phyloP scores from a whole-genome alignment of 106 monocot genomes.

The Dioscorea alata region DNA sequence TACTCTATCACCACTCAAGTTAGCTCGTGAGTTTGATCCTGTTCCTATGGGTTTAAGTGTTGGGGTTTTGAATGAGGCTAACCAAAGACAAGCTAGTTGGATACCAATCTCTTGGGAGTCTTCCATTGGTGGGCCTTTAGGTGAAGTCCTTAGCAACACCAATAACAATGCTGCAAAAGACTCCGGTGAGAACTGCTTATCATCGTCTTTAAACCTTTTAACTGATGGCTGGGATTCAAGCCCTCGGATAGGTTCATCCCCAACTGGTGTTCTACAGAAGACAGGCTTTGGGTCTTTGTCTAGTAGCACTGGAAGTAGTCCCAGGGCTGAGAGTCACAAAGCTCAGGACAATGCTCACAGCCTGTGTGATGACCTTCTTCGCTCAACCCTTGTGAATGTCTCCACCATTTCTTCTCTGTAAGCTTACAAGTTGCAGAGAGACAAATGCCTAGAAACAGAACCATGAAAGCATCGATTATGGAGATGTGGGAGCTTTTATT shows the following conservation, averaged over 20 bases:
- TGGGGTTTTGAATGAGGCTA: constrained; percentile 11
- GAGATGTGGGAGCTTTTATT: neutral
- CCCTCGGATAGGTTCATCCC: constrained; percentile 48
- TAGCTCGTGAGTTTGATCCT: constrained; percentile 34
- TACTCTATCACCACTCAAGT: constrained; percentile 35
- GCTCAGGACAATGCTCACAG: constrained; percentile 24
- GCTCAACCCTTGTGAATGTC: constrained; percentile 36
- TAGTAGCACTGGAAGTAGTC: constrained; percentile 84
- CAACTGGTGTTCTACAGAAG: constrained; percentile 81
- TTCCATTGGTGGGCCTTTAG: constrained; percentile 80
- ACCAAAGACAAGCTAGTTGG: constrained; percentile 29
- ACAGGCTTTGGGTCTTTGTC: constrained; percentile 62
- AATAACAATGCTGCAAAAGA: constrained; percentile 29
- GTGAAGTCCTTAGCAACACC: constrained; percentile 77
- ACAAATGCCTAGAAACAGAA: neutral
- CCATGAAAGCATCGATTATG: neutral
- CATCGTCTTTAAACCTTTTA: constrained; percentile 53
- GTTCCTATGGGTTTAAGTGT: constrained; percentile 27
- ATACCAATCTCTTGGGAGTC: constrained; percentile 61
- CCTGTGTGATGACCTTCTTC: constrained; percentile 50
- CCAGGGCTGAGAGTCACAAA: constrained; percentile 43
- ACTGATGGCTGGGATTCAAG: constrained; percentile 53
- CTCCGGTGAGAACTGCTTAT: constrained; percentile 25
- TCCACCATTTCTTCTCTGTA: constrained; percentile 42
- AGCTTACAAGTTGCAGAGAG: neutral